phyloP scores from a whole-genome alignment of 1,284 basidiomycete species.

The Rhodofomes roseus region DNA sequence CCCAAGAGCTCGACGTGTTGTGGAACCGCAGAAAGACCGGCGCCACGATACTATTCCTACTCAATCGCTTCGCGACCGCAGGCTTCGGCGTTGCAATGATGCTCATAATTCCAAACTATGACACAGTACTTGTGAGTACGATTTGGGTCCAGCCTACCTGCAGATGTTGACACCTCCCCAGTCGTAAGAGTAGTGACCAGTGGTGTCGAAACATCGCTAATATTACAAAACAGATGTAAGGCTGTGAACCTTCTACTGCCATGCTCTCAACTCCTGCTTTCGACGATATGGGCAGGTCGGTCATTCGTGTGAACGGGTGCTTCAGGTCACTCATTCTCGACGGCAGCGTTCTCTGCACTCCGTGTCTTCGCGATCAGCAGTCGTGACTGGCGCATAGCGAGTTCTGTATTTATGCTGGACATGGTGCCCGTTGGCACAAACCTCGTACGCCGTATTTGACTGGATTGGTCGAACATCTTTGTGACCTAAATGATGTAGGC shows the following conservation, averaged over 20 bases:
- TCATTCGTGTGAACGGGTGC: background rate
- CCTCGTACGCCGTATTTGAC: slow-evolving; percentile 1
- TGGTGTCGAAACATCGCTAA: background rate
- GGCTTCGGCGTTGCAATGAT: background rate
- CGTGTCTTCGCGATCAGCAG: slow-evolving; percentile 8
- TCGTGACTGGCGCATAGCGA: background rate
- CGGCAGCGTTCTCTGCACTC: slow-evolving; percentile 7
- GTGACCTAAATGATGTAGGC: background rate
- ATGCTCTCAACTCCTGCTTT: background rate
- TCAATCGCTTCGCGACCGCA: background rate
- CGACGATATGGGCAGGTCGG: slow-evolving; percentile 2
- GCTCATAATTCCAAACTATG: background rate
- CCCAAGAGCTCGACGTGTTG: slow-evolving; percentile 5
- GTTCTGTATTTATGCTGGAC: background rate
- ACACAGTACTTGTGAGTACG: background rate
- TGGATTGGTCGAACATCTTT: background rate
- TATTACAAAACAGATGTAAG: background rate
- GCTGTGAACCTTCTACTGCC: slow-evolving; percentile 1
- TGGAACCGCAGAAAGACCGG: slow-evolving; percentile 3
- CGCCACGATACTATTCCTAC: background rate
- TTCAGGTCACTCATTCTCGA: background rate
- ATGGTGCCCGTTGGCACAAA: slow-evolving; percentile 7
- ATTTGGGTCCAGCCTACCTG: background rate
- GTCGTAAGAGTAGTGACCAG: background rate
- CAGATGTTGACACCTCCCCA: background rate